A percentile compares a stretch with the other conserved stretches of the same genome.
phyloP scores from a whole-genome alignment of 306 rosid genomes.

The Malus sylvestris region DNA sequence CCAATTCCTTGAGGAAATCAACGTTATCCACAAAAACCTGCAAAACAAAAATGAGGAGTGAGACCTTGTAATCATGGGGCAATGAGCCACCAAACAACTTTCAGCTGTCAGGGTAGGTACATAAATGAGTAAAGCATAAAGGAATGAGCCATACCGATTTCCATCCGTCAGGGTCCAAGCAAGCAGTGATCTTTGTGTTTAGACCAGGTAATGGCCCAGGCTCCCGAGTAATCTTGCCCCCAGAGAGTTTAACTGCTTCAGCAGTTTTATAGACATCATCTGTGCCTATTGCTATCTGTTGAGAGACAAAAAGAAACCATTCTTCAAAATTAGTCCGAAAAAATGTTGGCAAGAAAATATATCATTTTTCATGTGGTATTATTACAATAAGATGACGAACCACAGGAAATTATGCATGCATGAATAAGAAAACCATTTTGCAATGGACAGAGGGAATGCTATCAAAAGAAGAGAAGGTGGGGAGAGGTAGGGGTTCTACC shows the following conservation, averaged over 20 bases:
- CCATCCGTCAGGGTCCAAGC: constrained; percentile 98
- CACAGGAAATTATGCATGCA: not conserved
- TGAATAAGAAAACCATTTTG: not conserved
- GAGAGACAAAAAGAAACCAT: constrained; percentile 11
- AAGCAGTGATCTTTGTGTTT: constrained; percentile 77
- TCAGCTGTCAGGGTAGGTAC: not conserved
- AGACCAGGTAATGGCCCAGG: constrained; percentile 85
- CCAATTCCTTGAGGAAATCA: constrained; percentile 72
- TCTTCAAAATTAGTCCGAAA: constrained; percentile 2
- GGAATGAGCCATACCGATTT: constrained; percentile 57
- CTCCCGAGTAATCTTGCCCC: constrained; percentile 80
- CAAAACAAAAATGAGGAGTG: not conserved
- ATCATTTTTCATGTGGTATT: not conserved
- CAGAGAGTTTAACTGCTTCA: constrained; percentile 75
- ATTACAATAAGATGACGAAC: not conserved
- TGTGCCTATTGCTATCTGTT: constrained; percentile 85
- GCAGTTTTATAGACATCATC: constrained; percentile 91
- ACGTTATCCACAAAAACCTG: constrained; percentile 96
- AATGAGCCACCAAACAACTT: not conserved
- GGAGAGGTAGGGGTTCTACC: constrained; percentile 33
- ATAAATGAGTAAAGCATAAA: not conserved
- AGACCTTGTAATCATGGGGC: not conserved
- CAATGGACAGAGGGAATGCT: not conserved
- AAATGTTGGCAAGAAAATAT: not conserved
- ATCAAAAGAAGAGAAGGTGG: not conserved